Percentiles rank a stretch among this genome's conserved stretches.
phyloP scores from a whole-genome alignment of 495 filamentous ascomycete species.

The Clohesyomyces aquaticus region DNA sequence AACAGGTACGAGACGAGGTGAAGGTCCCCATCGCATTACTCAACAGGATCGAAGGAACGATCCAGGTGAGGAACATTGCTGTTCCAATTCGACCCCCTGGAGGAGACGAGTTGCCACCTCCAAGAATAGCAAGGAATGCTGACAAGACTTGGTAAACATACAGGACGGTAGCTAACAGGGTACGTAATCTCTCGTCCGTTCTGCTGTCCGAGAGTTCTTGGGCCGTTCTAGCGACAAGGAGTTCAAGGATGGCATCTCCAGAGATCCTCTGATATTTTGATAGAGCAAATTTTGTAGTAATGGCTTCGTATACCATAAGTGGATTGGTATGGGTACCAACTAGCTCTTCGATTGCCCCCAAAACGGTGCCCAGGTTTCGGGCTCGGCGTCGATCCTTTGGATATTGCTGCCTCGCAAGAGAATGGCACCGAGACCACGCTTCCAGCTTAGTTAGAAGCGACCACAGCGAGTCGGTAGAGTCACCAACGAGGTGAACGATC shows the following conservation, averaged over 20 bases:
- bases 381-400: background rate
- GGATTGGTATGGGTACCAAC: constrained; percentile 25
- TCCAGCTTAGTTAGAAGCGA: constrained; percentile 43
- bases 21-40: constrained; percentile 46
- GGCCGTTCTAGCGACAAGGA: constrained; percentile 24
- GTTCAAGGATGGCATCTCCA: background rate
- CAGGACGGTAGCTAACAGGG: constrained; percentile 39
- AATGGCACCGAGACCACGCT: constrained; percentile 41
- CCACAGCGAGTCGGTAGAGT: constrained; percentile 46
- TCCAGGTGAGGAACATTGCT: constrained; percentile 45
- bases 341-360: constrained; percentile 40
- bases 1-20: constrained; percentile 36
- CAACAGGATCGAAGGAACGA: constrained; percentile 43
- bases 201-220: constrained; percentile 40
- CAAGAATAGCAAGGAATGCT: constrained; percentile 41
- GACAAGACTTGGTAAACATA: constrained; percentile 44
- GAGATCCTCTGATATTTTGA: no score
- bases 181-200: constrained; percentile 41
- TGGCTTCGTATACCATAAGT: background rate
- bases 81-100: constrained; percentile 46
- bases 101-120: constrained; percentile 36
- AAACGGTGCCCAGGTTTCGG: constrained; percentile 34
- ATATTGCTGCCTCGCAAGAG: constrained; percentile 18
- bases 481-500: constrained; percentile 45
- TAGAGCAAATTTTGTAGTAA: no score